Evolutionary conservation across 352 stramenopile species (phyloP).

Genomic region (Globisporangium abappressorium): DNA sequence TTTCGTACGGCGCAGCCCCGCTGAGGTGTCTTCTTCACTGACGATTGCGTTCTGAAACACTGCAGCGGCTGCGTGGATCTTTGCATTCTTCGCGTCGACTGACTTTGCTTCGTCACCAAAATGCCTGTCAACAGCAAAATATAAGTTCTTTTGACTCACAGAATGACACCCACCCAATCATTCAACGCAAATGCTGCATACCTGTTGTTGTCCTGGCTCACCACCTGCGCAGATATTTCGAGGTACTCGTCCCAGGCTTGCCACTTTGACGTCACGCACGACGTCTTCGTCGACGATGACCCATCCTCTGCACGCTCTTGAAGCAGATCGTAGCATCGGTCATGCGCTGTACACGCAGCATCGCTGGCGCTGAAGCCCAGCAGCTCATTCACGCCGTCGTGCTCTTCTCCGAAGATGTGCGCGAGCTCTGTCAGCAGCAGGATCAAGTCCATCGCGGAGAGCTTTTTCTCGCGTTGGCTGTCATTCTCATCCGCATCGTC

Average conservation of each 20-base stretch:
- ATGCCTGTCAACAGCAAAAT: not conserved
- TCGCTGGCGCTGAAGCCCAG: constrained; percentile 12
- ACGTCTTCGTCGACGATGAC: not conserved
- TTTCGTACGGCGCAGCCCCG: not conserved
- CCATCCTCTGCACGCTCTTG: not conserved
- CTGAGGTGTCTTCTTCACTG: not conserved
- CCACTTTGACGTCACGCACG: constrained; percentile 23
- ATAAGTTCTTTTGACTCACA: not conserved
- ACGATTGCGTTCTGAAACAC: constrained; percentile 9
- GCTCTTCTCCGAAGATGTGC: constrained; percentile 30
- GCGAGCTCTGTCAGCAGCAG: constrained; percentile 24
- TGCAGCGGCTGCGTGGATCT: constrained; percentile 4
- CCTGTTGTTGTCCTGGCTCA: not conserved
- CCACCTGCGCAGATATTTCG: constrained; percentile 4
- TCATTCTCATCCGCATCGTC: not conserved
- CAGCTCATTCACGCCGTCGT: constrained; percentile 23
- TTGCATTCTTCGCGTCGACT: not conserved
- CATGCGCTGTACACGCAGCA: constrained; percentile 9
- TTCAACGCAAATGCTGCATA: not conserved
- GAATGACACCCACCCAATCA: not conserved
- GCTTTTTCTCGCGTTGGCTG: not conserved
- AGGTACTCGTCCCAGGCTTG: constrained; percentile 26
- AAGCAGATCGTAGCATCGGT: constrained; percentile 15
- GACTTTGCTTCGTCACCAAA: not conserved
- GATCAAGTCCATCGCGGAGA: constrained; percentile 20